Conservation (phyloP, 768 basidiomycete genomes). For the Calocybe gangraenosa region DNA sequence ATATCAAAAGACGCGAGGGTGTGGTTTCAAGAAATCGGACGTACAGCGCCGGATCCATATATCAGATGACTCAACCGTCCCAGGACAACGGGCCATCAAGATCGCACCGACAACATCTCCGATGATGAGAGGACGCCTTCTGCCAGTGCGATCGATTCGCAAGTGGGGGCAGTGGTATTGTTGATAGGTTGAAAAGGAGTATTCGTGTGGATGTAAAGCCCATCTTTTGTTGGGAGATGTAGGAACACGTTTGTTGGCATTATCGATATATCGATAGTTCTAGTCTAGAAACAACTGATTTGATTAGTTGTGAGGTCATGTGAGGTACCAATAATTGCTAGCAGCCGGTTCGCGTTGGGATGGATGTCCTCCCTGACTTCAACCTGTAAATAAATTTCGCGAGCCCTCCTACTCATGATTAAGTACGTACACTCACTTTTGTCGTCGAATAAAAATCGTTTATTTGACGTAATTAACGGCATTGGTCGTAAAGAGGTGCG, state of each 20-base stretch:
- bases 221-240: constrained; percentile 36
- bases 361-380: too few relatives aligned
- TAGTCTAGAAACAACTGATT: too few relatives aligned
- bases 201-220: constrained; percentile 40
- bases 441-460: too few relatives aligned
- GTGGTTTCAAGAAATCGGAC: constrained; percentile 9
- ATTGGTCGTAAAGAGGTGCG: too few relatives aligned
- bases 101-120: constrained; percentile 42
- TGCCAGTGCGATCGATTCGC: constrained; percentile 32
- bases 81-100: constrained; percentile 40
- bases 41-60: constrained; percentile 24
- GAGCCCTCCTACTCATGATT: too few relatives aligned
- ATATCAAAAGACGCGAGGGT: background rate
- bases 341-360: too few relatives aligned
- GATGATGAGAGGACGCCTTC: constrained; percentile 35
- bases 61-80: constrained; percentile 26
- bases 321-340: too few relatives aligned
- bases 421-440: too few relatives aligned
- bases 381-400: too few relatives aligned
- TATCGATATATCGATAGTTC: too few relatives aligned
- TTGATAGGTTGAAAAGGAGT: constrained; percentile 53
- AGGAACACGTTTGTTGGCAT: background rate
- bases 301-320: too few relatives aligned
- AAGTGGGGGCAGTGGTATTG: constrained; percentile 47
- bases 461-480: too few relatives aligned